Conservation (phyloP, 257 asterid genomes). For the Gardenia jasminoides region DNA sequence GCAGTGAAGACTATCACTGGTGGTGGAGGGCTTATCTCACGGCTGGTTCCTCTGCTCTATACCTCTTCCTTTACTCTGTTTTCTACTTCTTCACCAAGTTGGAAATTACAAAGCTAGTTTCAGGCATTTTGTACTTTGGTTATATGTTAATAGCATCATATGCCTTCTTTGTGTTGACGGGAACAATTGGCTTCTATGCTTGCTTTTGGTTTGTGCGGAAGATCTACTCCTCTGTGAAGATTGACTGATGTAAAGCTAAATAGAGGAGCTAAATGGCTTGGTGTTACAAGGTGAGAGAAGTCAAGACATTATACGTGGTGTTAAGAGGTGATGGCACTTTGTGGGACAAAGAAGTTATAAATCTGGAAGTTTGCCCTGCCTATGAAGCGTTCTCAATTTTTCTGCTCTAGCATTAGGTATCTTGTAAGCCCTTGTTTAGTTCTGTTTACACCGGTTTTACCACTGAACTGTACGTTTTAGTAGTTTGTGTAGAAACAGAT, state of each 20-base stretch:
- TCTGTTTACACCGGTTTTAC: not conserved
- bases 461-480: slow-evolving; percentile 7
- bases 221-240: slow-evolving; percentile 88
- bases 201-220: slow-evolving; percentile 92
- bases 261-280: not conserved
- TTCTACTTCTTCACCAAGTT: slow-evolving; percentile 93
- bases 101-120: slow-evolving; percentile 77
- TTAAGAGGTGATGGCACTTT: not conserved
- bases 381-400: not conserved
- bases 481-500: slow-evolving; percentile 9
- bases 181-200: slow-evolving; percentile 81
- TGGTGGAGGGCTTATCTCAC: slow-evolving; percentile 97
- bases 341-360: slow-evolving; percentile 2
- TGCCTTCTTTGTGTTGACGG: slow-evolving; percentile 85
- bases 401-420: slow-evolving; percentile 7
- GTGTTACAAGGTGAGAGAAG: not conserved
- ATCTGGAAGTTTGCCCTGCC: slow-evolving; percentile 17
- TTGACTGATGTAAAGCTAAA: slow-evolving; percentile 46
- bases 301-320: slow-evolving; percentile 3
- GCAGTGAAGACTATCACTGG: slow-evolving; percentile 91
- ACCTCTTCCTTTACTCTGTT: slow-evolving; percentile 79
- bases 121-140: slow-evolving; percentile 81
- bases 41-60: slow-evolving; percentile 84
- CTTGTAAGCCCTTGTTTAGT: not conserved
- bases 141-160: slow-evolving; percentile 85